Conservation (phyloP, 2,329 filamentous ascomycete genomes). For the Dryadomyces quercus-mongolicae region DNA sequence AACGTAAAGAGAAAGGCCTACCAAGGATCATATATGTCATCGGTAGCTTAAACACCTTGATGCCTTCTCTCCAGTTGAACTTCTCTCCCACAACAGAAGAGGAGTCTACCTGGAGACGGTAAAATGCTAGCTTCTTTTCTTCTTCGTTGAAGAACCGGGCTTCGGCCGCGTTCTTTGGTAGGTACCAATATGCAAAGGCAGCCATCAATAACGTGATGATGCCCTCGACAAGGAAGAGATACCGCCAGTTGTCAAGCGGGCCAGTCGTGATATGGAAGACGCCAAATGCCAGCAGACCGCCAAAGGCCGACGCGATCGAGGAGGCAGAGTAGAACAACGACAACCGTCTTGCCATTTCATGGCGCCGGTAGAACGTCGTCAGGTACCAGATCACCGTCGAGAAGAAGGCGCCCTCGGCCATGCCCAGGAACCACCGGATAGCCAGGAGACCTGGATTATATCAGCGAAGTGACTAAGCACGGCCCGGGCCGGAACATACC, state of each 20-base stretch:
- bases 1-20: too few species aligned
- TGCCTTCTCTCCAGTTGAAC: constrained; percentile 26
- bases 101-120: constrained; percentile 62
- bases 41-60: not conserved
- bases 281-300: constrained; percentile 47
- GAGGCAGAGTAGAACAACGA: constrained; percentile 41
- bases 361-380: constrained; percentile 42
- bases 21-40: too few species aligned
- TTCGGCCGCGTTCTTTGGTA: constrained; percentile 36
- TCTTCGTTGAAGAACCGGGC: constrained; percentile 49
- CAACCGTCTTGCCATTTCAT: constrained; percentile 55
- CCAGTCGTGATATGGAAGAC: constrained; percentile 20
- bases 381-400: constrained; percentile 25
- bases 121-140: constrained; percentile 55
- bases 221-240: not conserved
- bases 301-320: constrained; percentile 30
- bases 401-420: not conserved
- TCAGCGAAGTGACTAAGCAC: not conserved
- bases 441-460: not conserved
- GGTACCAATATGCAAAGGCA: not conserved
- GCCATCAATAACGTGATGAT: not conserved
- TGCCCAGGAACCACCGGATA: not conserved
- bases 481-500: not conserved
- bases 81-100: constrained; percentile 48
- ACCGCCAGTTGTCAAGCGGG: constrained; percentile 13